Base-by-base conservation (phyloP, 192 early-diverging fungal genomes). In the Phlyctochytrium planicorne region DNA sequence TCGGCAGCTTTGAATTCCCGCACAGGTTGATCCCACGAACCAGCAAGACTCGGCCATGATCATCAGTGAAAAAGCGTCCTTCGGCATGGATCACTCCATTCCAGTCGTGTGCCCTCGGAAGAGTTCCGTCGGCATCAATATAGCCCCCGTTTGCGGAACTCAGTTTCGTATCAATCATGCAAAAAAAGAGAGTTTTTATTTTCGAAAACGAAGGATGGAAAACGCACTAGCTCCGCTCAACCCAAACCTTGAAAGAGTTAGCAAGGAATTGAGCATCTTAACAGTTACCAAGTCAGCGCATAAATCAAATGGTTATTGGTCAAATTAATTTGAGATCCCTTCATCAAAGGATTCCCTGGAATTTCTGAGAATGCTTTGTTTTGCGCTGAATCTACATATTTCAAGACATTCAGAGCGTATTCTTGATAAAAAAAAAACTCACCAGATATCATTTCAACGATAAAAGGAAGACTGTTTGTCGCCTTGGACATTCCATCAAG, bases 261-360 rank as follows among this genome's bases (percentile, higher is more conserved):
- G n/a, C n/a, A n/a, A n/a, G n/a, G n/a, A n/a, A n/a, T n/a, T n/a
- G n/a, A n/a, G n/a, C n/a, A n/a, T 47, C 40, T 47, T 20, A 6
- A 47, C 10, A 47, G 67, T 69, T 86, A 96, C 95, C 95, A 97
- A 30, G 95, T 97, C 30, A 95, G 79, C 14, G 90, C 82, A 63
- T 97, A 97, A 70, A 90, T 87, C 30, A 93, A 73, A 68, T 97
- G 95, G 66, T 88, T 87, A 71, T 97, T 97, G 27, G 88, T 80
- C 59, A 95, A 84, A 53, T 92, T 89, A 33, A 94, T 85, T 33
- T 81, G 79, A 33, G 88, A 79, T 2, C 84, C 85, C 50, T 88
- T 81, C 50, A 89, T 87, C 10, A 93, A 76, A 1, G 94, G 94
- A 53, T 91, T 80, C 17, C 89, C 87, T 27, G 77, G 75, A 25